A percentile compares a stretch with the other conserved stretches of the same genome.
phyloP scores from a whole-genome alignment of 805 yeast genomes.

The Brettanomyces nanus region DNA sequence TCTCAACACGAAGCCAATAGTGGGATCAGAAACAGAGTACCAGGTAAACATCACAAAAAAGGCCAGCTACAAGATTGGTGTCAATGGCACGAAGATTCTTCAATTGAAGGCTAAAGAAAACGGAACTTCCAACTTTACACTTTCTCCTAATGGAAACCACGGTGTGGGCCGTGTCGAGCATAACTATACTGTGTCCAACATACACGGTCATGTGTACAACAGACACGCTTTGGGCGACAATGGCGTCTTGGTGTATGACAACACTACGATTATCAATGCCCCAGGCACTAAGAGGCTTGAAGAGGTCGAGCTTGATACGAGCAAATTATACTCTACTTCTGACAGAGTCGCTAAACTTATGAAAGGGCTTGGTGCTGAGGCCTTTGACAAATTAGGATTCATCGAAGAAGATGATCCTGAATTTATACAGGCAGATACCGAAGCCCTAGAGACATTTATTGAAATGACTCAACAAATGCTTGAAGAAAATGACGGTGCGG shows the following conservation, averaged over 20 bases:
- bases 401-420: neutral
- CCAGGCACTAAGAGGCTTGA: constrained; percentile 1
- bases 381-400: no score
- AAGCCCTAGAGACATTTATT: neutral
- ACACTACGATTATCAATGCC: constrained; percentile 9
- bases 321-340: neutral
- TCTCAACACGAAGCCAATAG: constrained; percentile 9
- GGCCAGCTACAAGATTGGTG: constrained; percentile 8
- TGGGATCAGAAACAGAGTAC: constrained; percentile 19
- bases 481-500: neutral
- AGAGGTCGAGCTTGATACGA: neutral
- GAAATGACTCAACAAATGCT: neutral
- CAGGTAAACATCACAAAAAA: constrained; percentile 23
- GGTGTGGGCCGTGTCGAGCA: constrained; percentile 35
- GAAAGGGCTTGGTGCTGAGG: no score
- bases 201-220: constrained; percentile 17
- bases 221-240: constrained; percentile 27
- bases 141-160: constrained; percentile 37
- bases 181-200: constrained; percentile 22
- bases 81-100: constrained; percentile 19
- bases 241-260: constrained; percentile 24
- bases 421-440: neutral
- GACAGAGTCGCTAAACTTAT: no score
- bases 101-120: constrained; percentile 28
- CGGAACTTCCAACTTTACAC: constrained; percentile 36